These are phyloP conservation scores for Wickerhamiella nectarea DNA, from an alignment of 805 yeast species.

Conservation along the genomic window DNA sequence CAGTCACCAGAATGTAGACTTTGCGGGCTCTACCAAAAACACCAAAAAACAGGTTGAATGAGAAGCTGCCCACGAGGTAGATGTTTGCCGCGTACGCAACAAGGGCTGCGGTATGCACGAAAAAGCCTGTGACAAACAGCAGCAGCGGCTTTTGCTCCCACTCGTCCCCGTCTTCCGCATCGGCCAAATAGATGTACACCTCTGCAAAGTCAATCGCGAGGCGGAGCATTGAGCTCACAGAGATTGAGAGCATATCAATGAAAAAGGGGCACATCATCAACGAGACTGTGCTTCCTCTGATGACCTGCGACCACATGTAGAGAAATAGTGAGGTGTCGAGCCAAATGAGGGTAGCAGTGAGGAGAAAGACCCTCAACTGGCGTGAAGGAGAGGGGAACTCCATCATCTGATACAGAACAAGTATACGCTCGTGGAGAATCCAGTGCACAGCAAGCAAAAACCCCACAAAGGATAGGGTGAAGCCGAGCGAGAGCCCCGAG, in stretches of 20 bases:
- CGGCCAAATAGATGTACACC: not conserved
- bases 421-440: conserved; percentile 45
- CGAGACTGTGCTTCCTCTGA: not conserved
- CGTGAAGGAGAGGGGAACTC: conserved; percentile 25
- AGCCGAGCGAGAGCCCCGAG: conserved; percentile 33
- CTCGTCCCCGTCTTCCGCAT: conserved; percentile 37
- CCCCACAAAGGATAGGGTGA: conserved; percentile 15
- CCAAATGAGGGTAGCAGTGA: conserved; percentile 33
- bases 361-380: conserved; percentile 32
- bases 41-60: conserved; percentile 16
- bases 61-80: not conserved
- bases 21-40: not conserved
- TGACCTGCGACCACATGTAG: conserved; percentile 1
- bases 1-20: conserved; percentile 19
- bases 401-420: conserved; percentile 34
- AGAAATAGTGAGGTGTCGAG: conserved; percentile 35
- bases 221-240: conserved; percentile 29
- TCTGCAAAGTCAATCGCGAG: conserved; percentile 28
- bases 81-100: not conserved
- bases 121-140: conserved; percentile 44
- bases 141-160: conserved; percentile 58
- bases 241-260: conserved; percentile 1
- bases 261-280: conserved; percentile 2
- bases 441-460: conserved; percentile 58
- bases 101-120: not conserved